These are phyloP conservation scores for Adenanthera pavonina DNA, from an alignment of 306 rosid genomes.

Conservation along the genomic window DNA sequence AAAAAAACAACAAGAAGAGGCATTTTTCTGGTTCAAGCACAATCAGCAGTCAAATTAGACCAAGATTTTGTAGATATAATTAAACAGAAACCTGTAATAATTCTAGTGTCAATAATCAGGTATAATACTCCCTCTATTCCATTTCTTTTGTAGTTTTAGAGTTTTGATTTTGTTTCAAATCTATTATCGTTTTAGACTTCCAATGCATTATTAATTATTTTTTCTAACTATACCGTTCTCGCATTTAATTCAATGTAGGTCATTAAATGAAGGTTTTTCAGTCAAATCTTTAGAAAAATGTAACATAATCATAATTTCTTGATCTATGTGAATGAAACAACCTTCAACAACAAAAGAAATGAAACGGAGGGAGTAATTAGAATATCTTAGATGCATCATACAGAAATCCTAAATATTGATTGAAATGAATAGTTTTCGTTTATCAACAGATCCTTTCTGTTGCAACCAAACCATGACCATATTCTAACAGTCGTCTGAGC, in stretches of 20 bases:
- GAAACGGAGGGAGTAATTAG: too few species aligned
- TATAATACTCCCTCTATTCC: background rate
- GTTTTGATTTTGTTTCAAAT: too few species aligned
- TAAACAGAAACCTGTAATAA: background rate
- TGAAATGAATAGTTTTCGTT: conserved; percentile 1
- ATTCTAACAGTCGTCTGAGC: background rate
- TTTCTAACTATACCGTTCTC: too few species aligned
- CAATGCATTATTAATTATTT: too few species aligned
- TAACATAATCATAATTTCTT: too few species aligned
- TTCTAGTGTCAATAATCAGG: conserved; percentile 14
- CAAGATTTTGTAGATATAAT: background rate
- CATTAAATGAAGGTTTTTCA: too few species aligned
- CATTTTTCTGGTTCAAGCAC: background rate
- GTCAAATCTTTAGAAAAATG: too few species aligned
- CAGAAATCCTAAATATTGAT: background rate
- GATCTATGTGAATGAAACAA: too few species aligned
- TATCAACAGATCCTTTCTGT: background rate
- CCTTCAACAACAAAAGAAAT: too few species aligned
- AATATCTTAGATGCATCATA: background rate
- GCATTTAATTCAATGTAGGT: too few species aligned
- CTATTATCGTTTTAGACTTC: too few species aligned
- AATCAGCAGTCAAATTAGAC: conserved; percentile 14
- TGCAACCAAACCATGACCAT: background rate
- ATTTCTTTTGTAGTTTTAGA: too few species aligned
- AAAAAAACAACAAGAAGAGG: background rate